Percentiles rank a stretch among this genome's conserved stretches.
Evolutionary conservation across 2,329 filamentous ascomycete species (phyloP).

Genomic region (Colletotrichum lindemuthianum): DNA sequence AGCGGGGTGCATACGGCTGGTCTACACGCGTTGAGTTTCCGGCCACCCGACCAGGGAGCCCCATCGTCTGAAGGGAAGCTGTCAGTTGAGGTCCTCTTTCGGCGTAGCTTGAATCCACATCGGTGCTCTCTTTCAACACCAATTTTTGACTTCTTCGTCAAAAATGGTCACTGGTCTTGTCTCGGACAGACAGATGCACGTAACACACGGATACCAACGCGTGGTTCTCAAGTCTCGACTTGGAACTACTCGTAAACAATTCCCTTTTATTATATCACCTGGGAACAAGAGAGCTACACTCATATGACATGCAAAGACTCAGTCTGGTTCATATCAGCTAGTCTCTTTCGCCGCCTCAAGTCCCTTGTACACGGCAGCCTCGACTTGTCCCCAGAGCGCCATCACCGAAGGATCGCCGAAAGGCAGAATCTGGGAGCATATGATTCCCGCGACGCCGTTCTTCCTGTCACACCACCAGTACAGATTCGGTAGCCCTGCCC

Average conservation of each 20-base stretch:
- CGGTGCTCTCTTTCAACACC: no score
- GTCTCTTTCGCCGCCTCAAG: background rate
- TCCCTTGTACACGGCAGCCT: slow-evolving; percentile 49
- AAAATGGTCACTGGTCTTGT: no score
- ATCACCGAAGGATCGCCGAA: slow-evolving; percentile 57
- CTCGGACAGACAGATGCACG: no score
- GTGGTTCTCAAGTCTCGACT: no score
- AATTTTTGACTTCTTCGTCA: no score
- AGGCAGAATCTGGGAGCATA: slow-evolving; percentile 61
- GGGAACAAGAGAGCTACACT: no score
- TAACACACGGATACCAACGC: no score
- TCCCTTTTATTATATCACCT: no score
- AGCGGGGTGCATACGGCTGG: slow-evolving; percentile 13
- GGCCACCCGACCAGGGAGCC: background rate
- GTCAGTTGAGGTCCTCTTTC: background rate
- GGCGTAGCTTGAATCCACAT: no score
- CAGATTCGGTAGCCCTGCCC: slow-evolving; percentile 69
- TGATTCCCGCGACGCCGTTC: slow-evolving; percentile 64
- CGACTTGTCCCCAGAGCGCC: slow-evolving; percentile 51
- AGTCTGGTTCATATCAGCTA: background rate
- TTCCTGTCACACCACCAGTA: slow-evolving; percentile 73
- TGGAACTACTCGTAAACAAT: no score
- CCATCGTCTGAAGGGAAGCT: slow-evolving; percentile 1
- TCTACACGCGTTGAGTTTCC: slow-evolving; percentile 5
- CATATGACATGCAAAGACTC: background rate